Evolutionary conservation across 148 eudicot species (phyloP).

Genomic region (Fagopyrum homotropicum): DNA sequence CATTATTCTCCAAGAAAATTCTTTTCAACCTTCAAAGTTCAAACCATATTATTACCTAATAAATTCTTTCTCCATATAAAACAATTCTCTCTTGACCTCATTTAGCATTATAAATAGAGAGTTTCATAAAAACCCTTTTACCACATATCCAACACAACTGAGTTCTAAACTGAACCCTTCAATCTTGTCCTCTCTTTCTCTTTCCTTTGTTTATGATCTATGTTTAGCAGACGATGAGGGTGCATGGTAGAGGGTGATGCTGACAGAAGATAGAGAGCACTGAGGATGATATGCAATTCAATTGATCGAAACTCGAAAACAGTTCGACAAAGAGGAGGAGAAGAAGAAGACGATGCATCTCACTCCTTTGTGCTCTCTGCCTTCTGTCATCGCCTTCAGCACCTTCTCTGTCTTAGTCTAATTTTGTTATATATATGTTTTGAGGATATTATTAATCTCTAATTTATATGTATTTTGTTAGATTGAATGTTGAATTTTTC

Average conservation of each 20-base stretch:
- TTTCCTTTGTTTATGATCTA: background rate
- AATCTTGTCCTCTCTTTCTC: background rate
- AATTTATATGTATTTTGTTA: background rate
- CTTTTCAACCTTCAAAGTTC: background rate
- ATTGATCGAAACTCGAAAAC: background rate
- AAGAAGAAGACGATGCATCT: background rate
- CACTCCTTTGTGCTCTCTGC: conserved; percentile 13
- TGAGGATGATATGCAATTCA: conserved; percentile 5
- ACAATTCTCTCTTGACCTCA: background rate
- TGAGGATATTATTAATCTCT: background rate
- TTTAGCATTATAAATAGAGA: conserved; percentile 7
- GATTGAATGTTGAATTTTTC: background rate
- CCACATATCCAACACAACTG: conserved; percentile 3
- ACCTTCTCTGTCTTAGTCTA: background rate
- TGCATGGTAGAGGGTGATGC: background rate
- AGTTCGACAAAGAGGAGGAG: background rate
- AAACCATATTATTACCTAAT: background rate
- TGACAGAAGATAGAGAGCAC: conserved; percentile 14
- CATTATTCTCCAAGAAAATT: conserved; percentile 3
- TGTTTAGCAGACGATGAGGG: background rate
- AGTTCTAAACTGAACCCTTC: background rate
- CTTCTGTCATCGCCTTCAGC: conserved; percentile 10
- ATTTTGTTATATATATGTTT: background rate
- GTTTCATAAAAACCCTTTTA: background rate
- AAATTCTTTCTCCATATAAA: background rate